phyloP scores from a whole-genome alignment of 495 filamentous ascomycete genomes.

The Bacidia gigantensis region DNA sequence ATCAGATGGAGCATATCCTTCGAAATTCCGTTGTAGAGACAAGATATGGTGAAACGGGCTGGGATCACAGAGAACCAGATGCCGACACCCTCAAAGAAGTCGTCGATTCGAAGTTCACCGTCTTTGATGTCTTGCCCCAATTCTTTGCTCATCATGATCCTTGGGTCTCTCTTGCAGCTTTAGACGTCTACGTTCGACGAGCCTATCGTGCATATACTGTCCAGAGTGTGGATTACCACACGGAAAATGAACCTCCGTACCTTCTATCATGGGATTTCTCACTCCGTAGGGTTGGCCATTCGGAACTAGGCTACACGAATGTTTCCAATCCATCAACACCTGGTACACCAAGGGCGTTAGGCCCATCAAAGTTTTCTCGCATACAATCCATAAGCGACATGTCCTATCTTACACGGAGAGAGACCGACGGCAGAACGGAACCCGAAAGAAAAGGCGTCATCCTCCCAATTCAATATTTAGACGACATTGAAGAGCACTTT shows the following conservation, averaged over 20 bases:
- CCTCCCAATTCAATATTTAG: conserved; percentile 79
- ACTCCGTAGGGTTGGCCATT: conserved; percentile 77
- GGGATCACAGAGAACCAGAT: conserved; percentile 88
- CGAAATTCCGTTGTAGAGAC: conserved; percentile 95
- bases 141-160: conserved; percentile 92
- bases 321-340: conserved; percentile 71
- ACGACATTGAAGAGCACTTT: conserved; percentile 81
- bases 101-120: conserved; percentile 94
- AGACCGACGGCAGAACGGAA: conserved; percentile 40
- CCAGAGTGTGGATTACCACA: conserved; percentile 76
- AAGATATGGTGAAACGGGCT: conserved; percentile 90
- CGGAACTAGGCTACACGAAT: conserved; percentile 70
- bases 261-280: conserved; percentile 91
- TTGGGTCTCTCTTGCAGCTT: conserved; percentile 85
- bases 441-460: conserved; percentile 87
- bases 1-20: conserved; percentile 97
- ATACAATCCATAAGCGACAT: conserved; percentile 94
- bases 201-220: conserved; percentile 92
- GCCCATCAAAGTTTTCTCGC: conserved; percentile 47
- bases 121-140: conserved; percentile 85
- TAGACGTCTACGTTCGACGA: conserved; percentile 92
- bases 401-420: conserved; percentile 61
- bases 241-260: conserved; percentile 61
- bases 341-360: conserved; percentile 56
- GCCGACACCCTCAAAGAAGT: conserved; percentile 86